These are phyloP conservation scores for Leptographium radiaticola DNA, from an alignment of 2,329 filamentous ascomycete genomes.

Conservation along the genomic window DNA sequence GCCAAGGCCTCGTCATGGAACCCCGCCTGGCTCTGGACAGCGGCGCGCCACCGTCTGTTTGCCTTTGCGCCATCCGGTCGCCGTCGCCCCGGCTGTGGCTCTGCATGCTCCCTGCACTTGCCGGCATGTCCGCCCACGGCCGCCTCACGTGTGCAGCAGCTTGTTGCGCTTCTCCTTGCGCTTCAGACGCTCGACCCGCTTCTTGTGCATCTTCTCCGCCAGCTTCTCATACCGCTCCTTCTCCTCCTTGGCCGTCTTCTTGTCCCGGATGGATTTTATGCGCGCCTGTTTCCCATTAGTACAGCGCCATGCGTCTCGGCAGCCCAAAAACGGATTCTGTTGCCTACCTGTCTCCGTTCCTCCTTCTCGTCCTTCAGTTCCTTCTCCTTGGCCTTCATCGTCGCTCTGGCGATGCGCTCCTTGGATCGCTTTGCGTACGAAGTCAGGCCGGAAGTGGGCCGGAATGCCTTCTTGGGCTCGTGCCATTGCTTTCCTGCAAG, in stretches of 20 bases:
- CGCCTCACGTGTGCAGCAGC: constrained; percentile 50
- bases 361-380: constrained; percentile 96
- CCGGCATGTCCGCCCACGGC: not conserved
- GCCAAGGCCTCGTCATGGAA: too few species aligned
- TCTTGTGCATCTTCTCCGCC: constrained; percentile 96
- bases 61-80: not conserved
- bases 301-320: not conserved
- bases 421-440: constrained; percentile 67
- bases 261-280: constrained; percentile 71
- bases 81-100: not conserved
- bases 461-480: constrained; percentile 67
- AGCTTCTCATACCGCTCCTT: constrained; percentile 85
- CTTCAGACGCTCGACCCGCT: constrained; percentile 85
- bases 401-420: constrained; percentile 53
- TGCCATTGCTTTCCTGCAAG: constrained; percentile 87
- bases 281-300: constrained; percentile 40
- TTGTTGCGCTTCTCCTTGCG: constrained; percentile 95
- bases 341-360: constrained; percentile 62
- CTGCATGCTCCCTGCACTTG: not conserved
- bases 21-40: not conserved
- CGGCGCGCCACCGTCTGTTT: too few species aligned
- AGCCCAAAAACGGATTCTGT: constrained; percentile 11
- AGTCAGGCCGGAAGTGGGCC: constrained; percentile 63
- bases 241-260: constrained; percentile 79
- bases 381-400: constrained; percentile 86